phyloP scores from a whole-genome alignment of 1,284 basidiomycete genomes.

The Exobasidium cylindrosporum region DNA sequence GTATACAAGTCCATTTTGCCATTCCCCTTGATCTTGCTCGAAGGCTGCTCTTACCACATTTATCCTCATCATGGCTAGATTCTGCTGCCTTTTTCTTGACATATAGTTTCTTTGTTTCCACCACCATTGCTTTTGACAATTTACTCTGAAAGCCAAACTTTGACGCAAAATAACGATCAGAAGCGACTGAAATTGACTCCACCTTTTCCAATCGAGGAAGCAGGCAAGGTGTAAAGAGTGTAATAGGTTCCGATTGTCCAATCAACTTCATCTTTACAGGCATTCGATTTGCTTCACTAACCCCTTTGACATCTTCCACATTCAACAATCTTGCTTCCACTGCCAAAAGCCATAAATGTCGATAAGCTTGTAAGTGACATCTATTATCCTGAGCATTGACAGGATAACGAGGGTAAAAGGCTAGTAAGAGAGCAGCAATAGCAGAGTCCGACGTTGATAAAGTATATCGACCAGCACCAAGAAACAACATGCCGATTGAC shows the following conservation, averaged over 20 bases:
- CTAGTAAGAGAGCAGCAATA: conserved; percentile 80
- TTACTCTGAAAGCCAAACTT: neutral
- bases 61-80: conserved; percentile 3
- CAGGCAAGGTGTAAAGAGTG: neutral
- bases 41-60: neutral
- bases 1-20: neutral
- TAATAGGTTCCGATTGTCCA: neutral
- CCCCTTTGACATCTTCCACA: conserved; percentile 61
- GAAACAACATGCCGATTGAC: conserved; percentile 86
- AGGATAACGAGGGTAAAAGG: conserved; percentile 85
- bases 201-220: conserved; percentile 8
- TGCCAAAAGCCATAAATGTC: conserved; percentile 93
- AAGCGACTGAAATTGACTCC: conserved; percentile 1
- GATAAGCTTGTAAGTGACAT: conserved; percentile 83
- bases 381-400: conserved; percentile 74
- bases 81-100: neutral
- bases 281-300: conserved; percentile 34
- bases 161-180: neutral
- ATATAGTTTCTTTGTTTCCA: neutral
- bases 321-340: conserved; percentile 88
- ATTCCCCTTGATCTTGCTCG: neutral
- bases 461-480: conserved; percentile 88
- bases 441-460: conserved; percentile 86
- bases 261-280: conserved; percentile 14
- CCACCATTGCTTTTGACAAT: neutral